These are phyloP conservation scores for Pichia norvegensis DNA, from an alignment of 1,139 yeast species.

Conservation along the genomic window DNA sequence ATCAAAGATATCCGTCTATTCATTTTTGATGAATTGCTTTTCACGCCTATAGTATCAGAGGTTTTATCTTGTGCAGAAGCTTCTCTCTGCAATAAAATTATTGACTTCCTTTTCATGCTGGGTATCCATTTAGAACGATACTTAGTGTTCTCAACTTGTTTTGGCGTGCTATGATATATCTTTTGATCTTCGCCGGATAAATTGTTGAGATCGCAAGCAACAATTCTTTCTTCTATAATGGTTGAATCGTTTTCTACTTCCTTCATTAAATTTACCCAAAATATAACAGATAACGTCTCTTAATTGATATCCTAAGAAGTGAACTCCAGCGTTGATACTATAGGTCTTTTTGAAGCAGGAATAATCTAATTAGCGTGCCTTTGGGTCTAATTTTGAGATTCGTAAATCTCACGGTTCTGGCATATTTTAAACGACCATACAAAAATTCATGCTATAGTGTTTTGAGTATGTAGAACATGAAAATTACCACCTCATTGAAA, in stretches of 20 bases:
- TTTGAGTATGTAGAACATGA: no score
- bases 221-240: not conserved
- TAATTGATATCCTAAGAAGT: no score
- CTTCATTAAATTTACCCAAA: not conserved
- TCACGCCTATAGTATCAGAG: not conserved
- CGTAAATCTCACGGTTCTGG: not conserved
- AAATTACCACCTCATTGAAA: no score
- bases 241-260: not conserved
- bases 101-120: constrained; percentile 3
- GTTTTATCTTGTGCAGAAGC: no score
- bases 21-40: not conserved
- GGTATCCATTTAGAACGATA: constrained; percentile 9
- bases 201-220: not conserved
- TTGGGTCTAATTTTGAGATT: not conserved
- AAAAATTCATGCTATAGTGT: not conserved
- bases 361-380: no score
- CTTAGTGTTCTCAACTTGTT: not conserved
- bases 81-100: no score
- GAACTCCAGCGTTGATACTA: no score
- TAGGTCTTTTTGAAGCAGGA: not conserved
- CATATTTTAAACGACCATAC: not conserved
- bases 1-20: constrained; percentile 13
- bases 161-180: not conserved
- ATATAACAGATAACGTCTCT: no score
- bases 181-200: not conserved